These are phyloP conservation scores for Nannizziopsis arthrosporioides DNA, from an alignment of 2,329 filamentous ascomycete genomes.

Conservation along the genomic window DNA sequence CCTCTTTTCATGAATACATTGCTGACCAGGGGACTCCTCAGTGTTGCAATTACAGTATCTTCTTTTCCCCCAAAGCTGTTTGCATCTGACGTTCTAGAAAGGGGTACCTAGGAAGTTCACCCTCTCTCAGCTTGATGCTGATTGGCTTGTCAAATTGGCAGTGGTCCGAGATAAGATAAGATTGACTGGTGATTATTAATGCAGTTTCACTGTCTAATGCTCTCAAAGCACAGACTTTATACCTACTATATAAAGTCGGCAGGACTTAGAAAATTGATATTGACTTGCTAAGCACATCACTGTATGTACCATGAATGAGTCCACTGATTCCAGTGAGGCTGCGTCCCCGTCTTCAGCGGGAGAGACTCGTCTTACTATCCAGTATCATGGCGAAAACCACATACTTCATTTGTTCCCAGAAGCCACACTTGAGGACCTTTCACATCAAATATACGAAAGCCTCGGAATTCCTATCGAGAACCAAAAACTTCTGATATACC, in stretches of 20 bases:
- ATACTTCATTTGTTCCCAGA: conserved; percentile 37
- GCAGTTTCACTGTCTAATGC: too few relatives aligned
- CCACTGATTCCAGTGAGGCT: background rate
- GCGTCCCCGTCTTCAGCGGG: background rate
- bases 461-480: conserved; percentile 32
- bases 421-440: conserved; percentile 41
- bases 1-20: too few relatives aligned
- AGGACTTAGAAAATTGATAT: too few relatives aligned
- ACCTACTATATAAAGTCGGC: too few relatives aligned
- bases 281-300: too few relatives aligned
- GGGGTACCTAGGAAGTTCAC: too few relatives aligned
- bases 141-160: too few relatives aligned
- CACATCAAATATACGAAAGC: conserved; percentile 23
- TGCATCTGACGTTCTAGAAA: too few relatives aligned
- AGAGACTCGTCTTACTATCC: conserved; percentile 34
- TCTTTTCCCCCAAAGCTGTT: too few relatives aligned
- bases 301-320: background rate
- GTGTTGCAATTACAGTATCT: too few relatives aligned
- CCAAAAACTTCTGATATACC: conserved; percentile 37
- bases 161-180: conserved; percentile 3
- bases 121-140: too few relatives aligned
- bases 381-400: conserved; percentile 44
- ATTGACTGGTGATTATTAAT: conserved; percentile 6
- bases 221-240: background rate
- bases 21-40: too few relatives aligned